Base-by-base conservation (phyloP, 306 rosid genomes). In the Vicia villosa region DNA sequence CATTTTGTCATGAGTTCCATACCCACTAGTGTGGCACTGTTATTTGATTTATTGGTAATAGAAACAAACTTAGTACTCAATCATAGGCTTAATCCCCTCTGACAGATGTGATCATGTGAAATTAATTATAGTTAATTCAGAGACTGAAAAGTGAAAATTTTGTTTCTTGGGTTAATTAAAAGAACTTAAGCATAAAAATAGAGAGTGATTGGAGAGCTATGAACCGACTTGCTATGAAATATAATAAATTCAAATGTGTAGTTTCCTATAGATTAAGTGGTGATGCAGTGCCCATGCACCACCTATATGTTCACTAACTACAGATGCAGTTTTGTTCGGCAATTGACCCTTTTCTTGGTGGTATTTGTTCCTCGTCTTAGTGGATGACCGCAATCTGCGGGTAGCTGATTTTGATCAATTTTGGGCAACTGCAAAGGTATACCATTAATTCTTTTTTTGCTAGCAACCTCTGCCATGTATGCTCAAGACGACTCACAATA, bases 331-430 rank as follows among this genome's bases (percentile, higher is more conserved):
- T 85, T 87, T 86, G 85, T 84, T 83, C 82, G 96, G 91, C 88
- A 79, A 94, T 91, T 94, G 97, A 94, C 86, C 90, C 83, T 90
- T 94, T 94, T 91, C 95, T 87, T 87, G 97, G 86, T 94, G 99
- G 91, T 91, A 91, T 90, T 80, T 91, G 93, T 88, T 88, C 97
- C 80, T 94, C 91, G 89, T 88, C 97, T 94, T 88, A 94, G 99
- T 94, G 99, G 99, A 94, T 94, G 99, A 94, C 97, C 99, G 99
- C 99, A 94, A 91, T 94, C 99, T 90, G 99, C 99, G 97, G 99
- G 94, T 91, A 88, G 99, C 97, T 83, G 99, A 91, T 85, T 94
- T 94, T 94, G 95, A 97, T 91, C 99, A 94, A 85, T 94, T 94
- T 94, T 94, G 99, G 99, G 97, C 96, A 94, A 83, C 86, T 83